Percentiles rank a stretch among this genome's conserved stretches.
Conservation (phyloP, 2,329 filamentous ascomycete genomes). For the Acrocalymma vagum region DNA sequence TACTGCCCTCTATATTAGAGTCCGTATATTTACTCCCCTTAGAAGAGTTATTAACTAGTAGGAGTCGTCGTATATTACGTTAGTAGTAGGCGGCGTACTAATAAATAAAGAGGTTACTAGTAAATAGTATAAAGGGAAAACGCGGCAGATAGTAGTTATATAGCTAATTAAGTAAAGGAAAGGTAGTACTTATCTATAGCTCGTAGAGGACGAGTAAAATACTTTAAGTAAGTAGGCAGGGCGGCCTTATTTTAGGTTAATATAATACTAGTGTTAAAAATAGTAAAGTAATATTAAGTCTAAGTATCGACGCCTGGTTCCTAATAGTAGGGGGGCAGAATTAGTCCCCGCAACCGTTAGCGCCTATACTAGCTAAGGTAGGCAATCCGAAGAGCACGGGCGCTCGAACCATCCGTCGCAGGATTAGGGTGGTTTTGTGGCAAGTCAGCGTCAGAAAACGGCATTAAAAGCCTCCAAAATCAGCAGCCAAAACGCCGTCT, state of each 20-base stretch:
- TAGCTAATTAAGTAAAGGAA: conserved; percentile 8
- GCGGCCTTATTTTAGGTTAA: not conserved
- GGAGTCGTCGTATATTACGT: conserved; percentile 4
- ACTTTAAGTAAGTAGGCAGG: too few species aligned
- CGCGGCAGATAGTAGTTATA: conserved; percentile 12
- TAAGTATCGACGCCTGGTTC: not conserved
- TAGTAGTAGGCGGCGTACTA: conserved; percentile 3
- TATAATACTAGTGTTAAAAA: conserved; percentile 1
- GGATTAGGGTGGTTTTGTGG: conserved; percentile 12
- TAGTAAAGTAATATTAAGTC: not conserved
- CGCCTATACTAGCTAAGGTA: conserved; percentile 8
- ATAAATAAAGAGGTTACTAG: conserved; percentile 8
- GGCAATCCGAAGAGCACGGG: conserved; percentile 11
- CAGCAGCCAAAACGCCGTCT: conserved; percentile 1
- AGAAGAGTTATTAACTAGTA: conserved; percentile 1
- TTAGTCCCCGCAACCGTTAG: not conserved
- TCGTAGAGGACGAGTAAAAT: conserved; percentile 9
- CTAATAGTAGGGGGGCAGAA: not conserved
- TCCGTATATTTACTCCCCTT: not conserved
- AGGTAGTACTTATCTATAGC: conserved; percentile 10
- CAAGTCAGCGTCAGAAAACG: conserved; percentile 13
- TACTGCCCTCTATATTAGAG: conserved; percentile 1
- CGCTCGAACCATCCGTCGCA: conserved; percentile 2
- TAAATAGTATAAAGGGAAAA: conserved; percentile 11
- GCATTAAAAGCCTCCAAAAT: conserved; percentile 7